Evolutionary conservation across 345 rosid species (phyloP).

Genomic region (Syzygium aromaticum): DNA sequence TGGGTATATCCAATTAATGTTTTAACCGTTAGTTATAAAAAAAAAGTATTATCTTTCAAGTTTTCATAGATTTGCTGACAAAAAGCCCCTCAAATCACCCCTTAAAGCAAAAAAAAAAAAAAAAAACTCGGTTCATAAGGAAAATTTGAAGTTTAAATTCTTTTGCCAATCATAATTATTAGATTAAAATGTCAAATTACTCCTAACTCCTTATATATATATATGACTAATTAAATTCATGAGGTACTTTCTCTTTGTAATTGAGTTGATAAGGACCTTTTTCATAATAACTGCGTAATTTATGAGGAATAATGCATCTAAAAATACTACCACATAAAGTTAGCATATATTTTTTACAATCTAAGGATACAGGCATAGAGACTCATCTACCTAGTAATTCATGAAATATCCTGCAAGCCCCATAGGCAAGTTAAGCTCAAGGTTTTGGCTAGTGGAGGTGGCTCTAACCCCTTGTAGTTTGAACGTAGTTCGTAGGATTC

Average conservation of each 20-base stretch:
- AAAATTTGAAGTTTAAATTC: neutral
- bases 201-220: neutral
- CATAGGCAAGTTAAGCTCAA: accelerated
- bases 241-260: neutral
- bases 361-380: neutral
- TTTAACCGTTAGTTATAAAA: neutral
- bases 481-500: neutral
- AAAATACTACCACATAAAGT: neutral
- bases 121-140: neutral
- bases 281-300: neutral
- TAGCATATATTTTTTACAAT: neutral
- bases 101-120: neutral
- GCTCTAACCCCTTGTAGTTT: neutral
- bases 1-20: neutral
- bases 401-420: neutral
- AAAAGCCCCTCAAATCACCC: neutral
- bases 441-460: neutral
- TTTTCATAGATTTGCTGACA: neutral
- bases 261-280: neutral
- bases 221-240: neutral
- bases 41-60: neutral
- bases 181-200: neutral
- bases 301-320: neutral
- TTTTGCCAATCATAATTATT: neutral
- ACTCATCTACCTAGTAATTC: neutral